Conservation (phyloP, 1,284 basidiomycete species). For the Fomitopsis betulina region DNA sequence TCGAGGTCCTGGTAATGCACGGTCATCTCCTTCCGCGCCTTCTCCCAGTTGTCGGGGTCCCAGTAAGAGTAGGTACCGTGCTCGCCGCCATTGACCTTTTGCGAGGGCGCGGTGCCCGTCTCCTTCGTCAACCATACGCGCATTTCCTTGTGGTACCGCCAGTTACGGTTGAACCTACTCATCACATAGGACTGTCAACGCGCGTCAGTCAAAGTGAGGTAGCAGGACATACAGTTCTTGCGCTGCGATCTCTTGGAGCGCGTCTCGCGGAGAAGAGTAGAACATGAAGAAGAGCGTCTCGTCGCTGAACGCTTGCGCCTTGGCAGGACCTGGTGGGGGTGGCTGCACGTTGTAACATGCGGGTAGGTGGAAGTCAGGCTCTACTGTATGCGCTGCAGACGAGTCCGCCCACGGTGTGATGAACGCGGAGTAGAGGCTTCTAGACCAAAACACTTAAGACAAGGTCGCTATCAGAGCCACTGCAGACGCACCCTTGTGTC, state of each 20-base stretch:
- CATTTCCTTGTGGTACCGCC: slow-evolving; percentile 96
- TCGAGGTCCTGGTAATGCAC: slow-evolving; percentile 85
- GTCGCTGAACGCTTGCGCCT: slow-evolving; percentile 89
- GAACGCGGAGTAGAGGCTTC: slow-evolving; percentile 89
- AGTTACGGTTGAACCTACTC: slow-evolving; percentile 88
- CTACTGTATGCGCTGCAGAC: slow-evolving; percentile 75
- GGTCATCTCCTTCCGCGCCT: slow-evolving; percentile 83
- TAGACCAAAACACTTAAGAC: slow-evolving; percentile 25
- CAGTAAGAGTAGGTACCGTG: slow-evolving; percentile 89
- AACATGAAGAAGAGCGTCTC: slow-evolving; percentile 99
- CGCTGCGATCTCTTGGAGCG: slow-evolving; percentile 92
- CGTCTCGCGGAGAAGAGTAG: slow-evolving; percentile 91
- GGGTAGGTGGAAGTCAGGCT: slow-evolving; percentile 91
- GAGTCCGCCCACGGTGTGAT: slow-evolving; percentile 97
- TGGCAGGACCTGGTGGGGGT: slow-evolving; percentile 82
- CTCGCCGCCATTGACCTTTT: slow-evolving; percentile 88
- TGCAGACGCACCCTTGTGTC: slow-evolving; percentile 66
- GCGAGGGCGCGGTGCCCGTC: slow-evolving; percentile 73
- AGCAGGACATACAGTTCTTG: slow-evolving; percentile 81
- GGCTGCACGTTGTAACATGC: slow-evolving; percentile 93
- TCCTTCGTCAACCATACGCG: slow-evolving; percentile 97
- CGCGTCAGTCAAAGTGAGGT: not conserved
- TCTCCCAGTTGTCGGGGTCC: slow-evolving; percentile 87
- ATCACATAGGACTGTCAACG: not conserved
- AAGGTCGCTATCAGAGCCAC: slow-evolving; percentile 18